phyloP scores from a whole-genome alignment of 108 stramenopile species.

The Cyclotella choctawhatcheeana region DNA sequence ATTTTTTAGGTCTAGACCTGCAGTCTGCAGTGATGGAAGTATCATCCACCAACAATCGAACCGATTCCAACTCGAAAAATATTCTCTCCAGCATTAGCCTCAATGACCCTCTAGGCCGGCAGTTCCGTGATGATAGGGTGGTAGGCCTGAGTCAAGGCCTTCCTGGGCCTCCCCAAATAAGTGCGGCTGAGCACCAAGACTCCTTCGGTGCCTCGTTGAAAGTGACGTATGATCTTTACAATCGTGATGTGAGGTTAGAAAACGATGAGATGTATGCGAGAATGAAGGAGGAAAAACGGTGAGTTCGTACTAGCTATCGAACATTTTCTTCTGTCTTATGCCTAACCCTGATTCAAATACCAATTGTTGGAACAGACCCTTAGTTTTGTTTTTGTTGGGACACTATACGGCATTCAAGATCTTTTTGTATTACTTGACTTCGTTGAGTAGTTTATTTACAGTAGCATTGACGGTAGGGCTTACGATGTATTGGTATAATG shows the following conservation, averaged over 20 bases:
- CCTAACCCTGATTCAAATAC: too few species aligned
- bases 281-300: conserved; percentile 31
- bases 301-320: too few species aligned
- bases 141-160: conserved; percentile 38
- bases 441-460: conserved; percentile 37
- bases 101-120: conserved; percentile 24
- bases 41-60: neutral
- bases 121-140: conserved; percentile 20
- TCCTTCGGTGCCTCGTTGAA: conserved; percentile 24
- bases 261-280: conserved; percentile 47
- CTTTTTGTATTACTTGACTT: conserved; percentile 43
- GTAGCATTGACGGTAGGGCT: conserved; percentile 31
- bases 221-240: conserved; percentile 13
- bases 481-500: conserved; percentile 44
- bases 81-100: neutral
- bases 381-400: conserved; percentile 31
- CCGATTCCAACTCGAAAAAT: too few species aligned
- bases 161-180: neutral
- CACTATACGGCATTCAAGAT: conserved; percentile 44
- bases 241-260: conserved; percentile 32
- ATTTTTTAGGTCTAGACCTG: too few species aligned
- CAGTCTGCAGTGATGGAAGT: neutral
- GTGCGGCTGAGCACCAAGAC: neutral
- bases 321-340: too few species aligned
- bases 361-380: too few species aligned